Conservation (phyloP, 805 yeast species). For the Suhomyces faveliae region DNA sequence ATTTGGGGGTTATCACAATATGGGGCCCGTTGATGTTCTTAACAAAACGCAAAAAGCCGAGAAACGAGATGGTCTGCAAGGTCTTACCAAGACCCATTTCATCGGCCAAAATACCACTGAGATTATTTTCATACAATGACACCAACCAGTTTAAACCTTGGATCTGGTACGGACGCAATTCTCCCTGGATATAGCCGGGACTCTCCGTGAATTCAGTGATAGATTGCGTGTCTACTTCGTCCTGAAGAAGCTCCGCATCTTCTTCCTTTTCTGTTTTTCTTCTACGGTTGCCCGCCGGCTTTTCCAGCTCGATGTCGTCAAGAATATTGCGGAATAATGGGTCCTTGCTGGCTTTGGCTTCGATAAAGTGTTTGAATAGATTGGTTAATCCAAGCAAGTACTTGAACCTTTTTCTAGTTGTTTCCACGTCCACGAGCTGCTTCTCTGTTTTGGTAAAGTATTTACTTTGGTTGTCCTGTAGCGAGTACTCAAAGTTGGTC, state of each 20-base stretch:
- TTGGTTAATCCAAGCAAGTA: constrained; percentile 65
- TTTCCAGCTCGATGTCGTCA: constrained; percentile 29
- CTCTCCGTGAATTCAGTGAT: constrained; percentile 51
- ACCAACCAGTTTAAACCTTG: constrained; percentile 82
- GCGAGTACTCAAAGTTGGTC: constrained; percentile 2
- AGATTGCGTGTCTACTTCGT: constrained; percentile 35
- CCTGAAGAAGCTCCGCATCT: constrained; percentile 70
- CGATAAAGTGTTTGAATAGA: constrained; percentile 66
- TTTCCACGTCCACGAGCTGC: constrained; percentile 50
- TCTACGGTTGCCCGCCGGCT: constrained; percentile 38
- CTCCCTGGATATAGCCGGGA: constrained; percentile 56
- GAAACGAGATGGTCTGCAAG: constrained; percentile 71
- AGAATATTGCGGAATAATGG: constrained; percentile 54
- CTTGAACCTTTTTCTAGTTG: constrained; percentile 64
- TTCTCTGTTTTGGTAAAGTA: constrained; percentile 37
- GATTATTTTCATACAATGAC: constrained; percentile 60
- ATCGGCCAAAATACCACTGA: constrained; percentile 78
- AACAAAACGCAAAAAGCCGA: constrained; percentile 68
- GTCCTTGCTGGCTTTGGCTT: constrained; percentile 62
- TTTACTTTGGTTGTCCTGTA: constrained; percentile 6
- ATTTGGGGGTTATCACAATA: constrained; percentile 74
- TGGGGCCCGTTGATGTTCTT: constrained; percentile 67
- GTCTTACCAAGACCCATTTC: constrained; percentile 89
- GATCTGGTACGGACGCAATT: constrained; percentile 69
- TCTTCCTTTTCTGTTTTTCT: constrained; percentile 77